Base-by-base conservation (phyloP, 192 early-diverging fungal genomes). In the Bifiguratus adelaidae region DNA sequence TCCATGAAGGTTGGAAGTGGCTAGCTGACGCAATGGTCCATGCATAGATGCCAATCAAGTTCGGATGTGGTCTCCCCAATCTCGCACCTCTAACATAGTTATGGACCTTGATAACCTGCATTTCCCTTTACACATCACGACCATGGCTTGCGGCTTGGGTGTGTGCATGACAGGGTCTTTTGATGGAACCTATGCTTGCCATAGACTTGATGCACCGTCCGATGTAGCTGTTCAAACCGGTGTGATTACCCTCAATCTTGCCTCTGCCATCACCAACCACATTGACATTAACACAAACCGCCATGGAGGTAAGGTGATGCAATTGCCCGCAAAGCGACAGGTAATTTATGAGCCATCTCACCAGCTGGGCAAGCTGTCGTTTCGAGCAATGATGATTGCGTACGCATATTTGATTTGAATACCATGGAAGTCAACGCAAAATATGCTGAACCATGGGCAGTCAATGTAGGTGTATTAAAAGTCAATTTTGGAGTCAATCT, bases 201-300 rank as follows among this genome's bases (percentile, higher is more conserved):
- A 53, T 28, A 29, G 53, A 9, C 11, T 70, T 6, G 53, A 66
- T 47, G 45, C 45, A 25, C n/a, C 20, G 0, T 26, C n/a, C n/a
- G n/a, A 23, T 9, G 23, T 19, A 28, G 16, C 29, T n/a, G 37
- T 45, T n/a, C 56, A 58, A 25, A 55, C 47, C 47, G 54, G 52
- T 1, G 44, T 44, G 0, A 57, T 76, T 8, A 72, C 74, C 32
- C 38, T 41, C 11, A 59, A 73, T 36, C 37, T 51, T 16, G 65
- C 60, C 18, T n/a, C n/a, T n/a, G 78, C 76, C 0, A 81, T 82
- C 43, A 79, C 73, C 23, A 83, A 83, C 53, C 78, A 83, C 47
- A 60, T 69, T 5, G 77, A 80, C 30, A 65, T 82, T 5, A 49
- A 50, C 12, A 37, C 55, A 25, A 28, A 36, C 21, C 60, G 71